Evolutionary conservation across 1,284 basidiomycete species (phyloP), one percentile per base, ranked within the genome.

Genomic region (Ceratobasidium sp.): DNA sequence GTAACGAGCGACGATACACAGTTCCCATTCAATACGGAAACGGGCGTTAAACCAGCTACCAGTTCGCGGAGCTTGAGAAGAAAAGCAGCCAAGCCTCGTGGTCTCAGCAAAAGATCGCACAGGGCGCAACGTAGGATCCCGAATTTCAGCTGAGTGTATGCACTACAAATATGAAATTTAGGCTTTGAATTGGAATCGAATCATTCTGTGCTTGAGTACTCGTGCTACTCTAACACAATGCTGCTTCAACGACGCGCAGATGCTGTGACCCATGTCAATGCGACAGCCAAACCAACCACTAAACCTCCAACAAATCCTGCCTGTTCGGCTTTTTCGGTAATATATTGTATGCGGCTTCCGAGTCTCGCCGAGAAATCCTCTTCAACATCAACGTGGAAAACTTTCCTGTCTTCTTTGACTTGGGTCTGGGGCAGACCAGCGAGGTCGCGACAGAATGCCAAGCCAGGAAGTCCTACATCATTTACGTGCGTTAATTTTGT

Each of bases 401-500:
- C n/a, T 23, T 70, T 70, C 21, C 18, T 46, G 14, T 70, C 67
- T 23, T 43, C 67, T n/a, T 58, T 45, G 39, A 70, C 67, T 30
- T 18, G 53, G 2, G 52, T 55, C 16, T 32, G 55, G 1, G 67
- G 67, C 2, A 70, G 53, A n/a, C 67, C 67, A 12, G 55, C 67
- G 6, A 58, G 43, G 41, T 70, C 67, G 16, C 67, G 67, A 43
- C 67, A 70, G n/a, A 70, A 70, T 10, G 14, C 34, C 3, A 70
- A 30, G 14, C 53, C 67, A 23, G 67, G 67, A 12, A 70, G 36
- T 9, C 67, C 67, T 70, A 16, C 32, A 9, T 1, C 46, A n/a
- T 55, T 45, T 46, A 21, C 12, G 14, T 45, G 43, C 43, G 34
- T 36, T n/a, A 34, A 3, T 3, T 21, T 2, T 21, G 1, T 30